These are phyloP conservation scores for Spiraea crenata DNA, from an alignment of 331 rosid species.

Conservation along the genomic window DNA sequence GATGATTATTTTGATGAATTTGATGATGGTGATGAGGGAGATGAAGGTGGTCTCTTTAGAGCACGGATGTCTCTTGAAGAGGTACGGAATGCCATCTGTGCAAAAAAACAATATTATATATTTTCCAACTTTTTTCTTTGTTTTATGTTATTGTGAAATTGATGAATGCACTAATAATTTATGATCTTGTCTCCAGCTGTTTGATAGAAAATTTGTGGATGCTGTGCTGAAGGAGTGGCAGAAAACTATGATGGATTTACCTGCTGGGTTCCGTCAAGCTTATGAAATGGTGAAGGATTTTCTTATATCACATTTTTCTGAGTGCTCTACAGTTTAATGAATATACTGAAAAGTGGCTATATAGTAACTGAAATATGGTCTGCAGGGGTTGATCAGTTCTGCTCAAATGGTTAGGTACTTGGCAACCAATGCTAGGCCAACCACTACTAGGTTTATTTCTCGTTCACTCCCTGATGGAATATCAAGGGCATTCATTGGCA, in stretches of 20 bases:
- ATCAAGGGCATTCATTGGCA: conserved; percentile 95
- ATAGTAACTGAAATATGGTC: conserved; percentile 33
- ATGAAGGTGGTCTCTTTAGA: conserved; percentile 91
- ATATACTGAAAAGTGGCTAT: background rate
- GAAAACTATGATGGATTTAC: conserved; percentile 87
- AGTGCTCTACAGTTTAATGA: background rate
- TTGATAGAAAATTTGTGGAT: conserved; percentile 93
- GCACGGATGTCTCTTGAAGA: conserved; percentile 80
- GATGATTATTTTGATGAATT: conserved; percentile 95
- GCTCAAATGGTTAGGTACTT: conserved; percentile 89
- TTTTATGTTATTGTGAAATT: conserved; percentile 23
- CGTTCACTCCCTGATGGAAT: conserved; percentile 73
- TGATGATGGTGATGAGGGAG: conserved; percentile 97
- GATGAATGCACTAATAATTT: conserved; percentile 16
- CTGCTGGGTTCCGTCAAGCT: conserved; percentile 97
- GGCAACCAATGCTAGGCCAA: conserved; percentile 91
- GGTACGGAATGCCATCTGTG: conserved; percentile 47
- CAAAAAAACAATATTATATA: background rate
- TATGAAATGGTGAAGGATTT: conserved; percentile 75
- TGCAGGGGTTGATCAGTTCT: conserved; percentile 94
- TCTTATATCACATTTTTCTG: conserved; percentile 25
- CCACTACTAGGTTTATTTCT: conserved; percentile 71
- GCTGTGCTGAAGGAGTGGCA: conserved; percentile 98
- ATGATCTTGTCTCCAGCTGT: conserved; percentile 58
- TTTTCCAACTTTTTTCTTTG: background rate